Evolutionary conservation across 78 protist genomes (phyloP).

Genomic region (Cavenderia fasciculata): DNA sequence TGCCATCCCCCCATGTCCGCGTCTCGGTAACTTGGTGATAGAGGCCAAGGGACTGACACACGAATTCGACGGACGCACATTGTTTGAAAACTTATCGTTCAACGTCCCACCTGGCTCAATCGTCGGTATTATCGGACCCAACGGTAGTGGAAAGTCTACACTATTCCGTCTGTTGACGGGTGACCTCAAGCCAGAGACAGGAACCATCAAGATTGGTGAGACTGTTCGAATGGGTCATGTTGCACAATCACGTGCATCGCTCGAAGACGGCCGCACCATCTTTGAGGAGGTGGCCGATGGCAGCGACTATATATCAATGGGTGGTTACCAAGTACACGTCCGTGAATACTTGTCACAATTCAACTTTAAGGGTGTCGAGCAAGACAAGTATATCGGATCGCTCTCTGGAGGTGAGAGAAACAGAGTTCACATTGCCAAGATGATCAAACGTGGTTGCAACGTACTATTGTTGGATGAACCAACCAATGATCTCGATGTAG

Average conservation of each 20-base stretch:
- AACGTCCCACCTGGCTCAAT: constrained; percentile 65
- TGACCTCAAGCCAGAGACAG: constrained; percentile 32
- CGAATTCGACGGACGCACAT: constrained; percentile 34
- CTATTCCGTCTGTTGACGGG: constrained; percentile 72
- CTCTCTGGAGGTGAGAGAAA: constrained; percentile 86
- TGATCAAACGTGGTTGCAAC: constrained; percentile 80
- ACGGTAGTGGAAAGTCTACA: constrained; percentile 84
- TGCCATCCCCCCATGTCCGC: constrained; percentile 78
- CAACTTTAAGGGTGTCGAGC: constrained; percentile 78
- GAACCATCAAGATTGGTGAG: constrained; percentile 39
- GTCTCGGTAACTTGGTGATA: constrained; percentile 63
- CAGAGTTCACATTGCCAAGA: constrained; percentile 86
- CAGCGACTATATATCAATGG: constrained; percentile 38
- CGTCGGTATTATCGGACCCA: constrained; percentile 85
- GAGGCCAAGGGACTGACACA: constrained; percentile 1
- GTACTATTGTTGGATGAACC: constrained; percentile 87
- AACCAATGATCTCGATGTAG: constrained; percentile 89
- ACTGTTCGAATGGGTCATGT: constrained; percentile 73
- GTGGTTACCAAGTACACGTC: constrained; percentile 29
- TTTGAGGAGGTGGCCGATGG: constrained; percentile 63
- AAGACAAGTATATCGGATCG: constrained; percentile 69
- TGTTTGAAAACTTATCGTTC: constrained; percentile 42
- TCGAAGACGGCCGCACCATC: constrained; percentile 38
- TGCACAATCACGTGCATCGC: constrained; percentile 49
- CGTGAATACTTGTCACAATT: constrained; percentile 55